Conservation (phyloP, 1,284 basidiomycete species). For the Takashimella tepidaria region DNA sequence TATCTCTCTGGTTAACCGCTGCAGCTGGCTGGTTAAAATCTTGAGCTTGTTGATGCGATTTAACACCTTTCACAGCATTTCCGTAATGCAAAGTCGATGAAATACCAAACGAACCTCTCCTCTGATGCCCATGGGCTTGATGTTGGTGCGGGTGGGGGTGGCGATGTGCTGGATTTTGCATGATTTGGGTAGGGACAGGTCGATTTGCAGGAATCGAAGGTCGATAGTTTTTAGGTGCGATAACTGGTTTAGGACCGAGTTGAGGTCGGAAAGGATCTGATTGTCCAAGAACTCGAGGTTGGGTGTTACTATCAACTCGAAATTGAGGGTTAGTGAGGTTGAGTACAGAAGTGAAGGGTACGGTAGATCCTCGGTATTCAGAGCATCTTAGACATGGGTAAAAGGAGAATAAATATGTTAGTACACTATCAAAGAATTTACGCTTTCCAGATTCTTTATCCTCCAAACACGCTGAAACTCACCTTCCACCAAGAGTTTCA, state of each 20-base stretch:
- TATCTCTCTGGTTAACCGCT: constrained; percentile 24
- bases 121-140: neutral
- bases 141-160: constrained; percentile 1
- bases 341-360: constrained; percentile 76
- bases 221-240: constrained; percentile 61
- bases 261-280: constrained; percentile 59
- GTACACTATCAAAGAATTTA: neutral
- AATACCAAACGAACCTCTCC: neutral
- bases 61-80: constrained; percentile 41
- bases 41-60: constrained; percentile 6
- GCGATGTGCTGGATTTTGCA: constrained; percentile 56
- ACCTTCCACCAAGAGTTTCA: constrained; percentile 78
- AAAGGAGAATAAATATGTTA: neutral
- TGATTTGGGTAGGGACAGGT: constrained; percentile 50
- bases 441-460: too few relatives aligned
- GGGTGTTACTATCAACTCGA: constrained; percentile 55
- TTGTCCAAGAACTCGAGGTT: constrained; percentile 40
- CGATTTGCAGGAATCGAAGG: constrained; percentile 45
- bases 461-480: too few relatives aligned
- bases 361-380: constrained; percentile 77
- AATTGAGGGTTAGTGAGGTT: constrained; percentile 81
- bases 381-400: constrained; percentile 75
- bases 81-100: constrained; percentile 31
- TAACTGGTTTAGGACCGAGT: constrained; percentile 60
- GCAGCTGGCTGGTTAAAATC: neutral